Percentiles rank a stretch among this genome's conserved stretches.
phyloP scores from a whole-genome alignment of 1,139 yeast species.

The Geotrichum citri-aurantii region DNA sequence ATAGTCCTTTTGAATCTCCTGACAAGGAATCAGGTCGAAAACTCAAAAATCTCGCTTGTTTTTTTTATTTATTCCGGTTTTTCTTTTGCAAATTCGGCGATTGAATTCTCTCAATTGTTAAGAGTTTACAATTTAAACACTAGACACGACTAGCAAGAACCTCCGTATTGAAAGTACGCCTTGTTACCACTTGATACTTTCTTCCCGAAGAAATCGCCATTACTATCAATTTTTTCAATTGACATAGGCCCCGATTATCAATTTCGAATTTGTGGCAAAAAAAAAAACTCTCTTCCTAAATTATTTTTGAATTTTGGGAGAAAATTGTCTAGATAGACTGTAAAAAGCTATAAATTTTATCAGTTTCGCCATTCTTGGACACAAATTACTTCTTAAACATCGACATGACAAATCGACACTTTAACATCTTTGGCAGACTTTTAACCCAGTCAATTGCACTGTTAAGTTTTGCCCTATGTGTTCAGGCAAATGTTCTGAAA shows the following conservation, averaged over 20 bases:
- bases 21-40: neutral
- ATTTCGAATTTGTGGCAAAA: too few species aligned
- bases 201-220: neutral
- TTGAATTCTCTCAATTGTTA: neutral
- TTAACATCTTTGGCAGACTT: conserved; percentile 2
- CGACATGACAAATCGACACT: neutral
- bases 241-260: conserved; percentile 6
- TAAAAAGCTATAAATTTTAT: neutral
- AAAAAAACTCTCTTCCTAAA: too few species aligned
- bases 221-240: neutral
- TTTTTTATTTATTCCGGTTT: neutral
- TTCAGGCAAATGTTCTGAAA: conserved; percentile 21
- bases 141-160: neutral
- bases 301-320: too few species aligned
- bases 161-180: neutral
- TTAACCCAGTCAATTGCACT: conserved; percentile 8
- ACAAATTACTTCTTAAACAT: neutral
- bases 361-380: neutral
- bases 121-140: neutral
- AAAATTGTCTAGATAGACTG: neutral
- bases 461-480: conserved; percentile 9
- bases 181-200: neutral
- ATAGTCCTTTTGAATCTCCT: neutral
- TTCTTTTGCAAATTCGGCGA: neutral
- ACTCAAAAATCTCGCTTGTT: neutral